Conservation (phyloP, 2,329 filamentous ascomycete genomes). For the Diplodia corticola region DNA sequence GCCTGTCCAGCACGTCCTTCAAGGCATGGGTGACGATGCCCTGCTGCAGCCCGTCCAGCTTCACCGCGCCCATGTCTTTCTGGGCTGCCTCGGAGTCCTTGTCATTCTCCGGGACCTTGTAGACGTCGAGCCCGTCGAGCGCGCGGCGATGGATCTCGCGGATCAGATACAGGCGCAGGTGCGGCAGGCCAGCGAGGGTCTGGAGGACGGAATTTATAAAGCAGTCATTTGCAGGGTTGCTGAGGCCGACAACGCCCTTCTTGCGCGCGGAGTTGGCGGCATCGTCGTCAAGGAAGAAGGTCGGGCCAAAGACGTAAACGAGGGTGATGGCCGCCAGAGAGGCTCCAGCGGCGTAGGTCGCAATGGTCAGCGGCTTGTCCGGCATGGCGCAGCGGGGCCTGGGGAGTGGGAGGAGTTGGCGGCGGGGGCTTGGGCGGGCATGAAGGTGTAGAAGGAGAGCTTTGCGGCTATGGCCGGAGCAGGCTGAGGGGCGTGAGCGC, state of each 20-base stretch:
- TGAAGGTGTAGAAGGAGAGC: slow-evolving; percentile 7
- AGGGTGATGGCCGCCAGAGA: slow-evolving; percentile 92
- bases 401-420: not conserved
- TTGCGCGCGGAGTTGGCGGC: slow-evolving; percentile 64
- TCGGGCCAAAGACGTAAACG: slow-evolving; percentile 97
- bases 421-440: slow-evolving; percentile 26
- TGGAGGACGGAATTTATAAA: slow-evolving; percentile 93
- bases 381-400: slow-evolving; percentile 59
- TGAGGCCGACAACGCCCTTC: slow-evolving; percentile 82
- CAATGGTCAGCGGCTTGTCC: slow-evolving; percentile 78
- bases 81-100: slow-evolving; percentile 44
- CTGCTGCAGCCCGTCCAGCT: slow-evolving; percentile 65
- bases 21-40: slow-evolving; percentile 82
- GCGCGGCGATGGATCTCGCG: slow-evolving; percentile 82
- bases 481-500: slow-evolving; percentile 3
- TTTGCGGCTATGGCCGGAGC: slow-evolving; percentile 7
- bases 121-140: slow-evolving; percentile 76
- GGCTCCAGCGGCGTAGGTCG: slow-evolving; percentile 91
- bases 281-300: slow-evolving; percentile 88
- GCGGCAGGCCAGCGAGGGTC: slow-evolving; percentile 83
- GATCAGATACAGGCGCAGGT: slow-evolving; percentile 88
- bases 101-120: slow-evolving; percentile 60
- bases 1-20: slow-evolving; percentile 86
- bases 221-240: slow-evolving; percentile 82
- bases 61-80: slow-evolving; percentile 46